Base-by-base conservation (phyloP, 208 protist genomes). In the Acanthamoeba healyi region DNA sequence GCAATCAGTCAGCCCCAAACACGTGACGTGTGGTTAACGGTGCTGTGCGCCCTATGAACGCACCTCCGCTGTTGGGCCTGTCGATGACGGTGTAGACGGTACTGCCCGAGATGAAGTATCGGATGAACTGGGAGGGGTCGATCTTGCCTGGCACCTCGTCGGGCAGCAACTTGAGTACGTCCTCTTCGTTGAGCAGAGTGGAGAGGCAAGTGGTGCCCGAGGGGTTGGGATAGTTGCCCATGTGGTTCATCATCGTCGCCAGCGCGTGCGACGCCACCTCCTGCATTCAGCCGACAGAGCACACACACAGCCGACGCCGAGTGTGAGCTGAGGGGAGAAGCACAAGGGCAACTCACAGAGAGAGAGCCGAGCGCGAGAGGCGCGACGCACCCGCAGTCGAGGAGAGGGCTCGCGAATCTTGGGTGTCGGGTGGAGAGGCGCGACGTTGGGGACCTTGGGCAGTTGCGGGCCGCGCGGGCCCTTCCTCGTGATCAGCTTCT, bases 11-110 rank as follows among this genome's bases (percentile, higher is more conserved):
- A 36, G 6, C 19, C 14, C 24, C n/a, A 36, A 12, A 54, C 6
- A 56, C 3, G 72, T 81, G 29, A 46, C n/a, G n/a, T n/a, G 44
- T 49, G 44, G 44, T 49, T 4, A 49, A 12, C 12, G 44, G 44
- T 49, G 44, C 12, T 12, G 44, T 24, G 32, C 12, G 26, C 9
- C 38, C 26, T 3, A 65, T 6, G 54, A 54, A 86, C 26, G 49
- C 22, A 91, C 84, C 84, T 12, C 84, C 84, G 38, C 29, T 34
- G 56, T 91, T 91, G 42, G 84, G 84, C 54, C 84, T 17, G 34
- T 91, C 84, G 42, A 91, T 70, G 34, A 91, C 56, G 3, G 84
- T 72, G 22, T 51, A 61, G 38, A 91, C 44, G 84, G 84, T 49
- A 14, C 24, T 51, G 26, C 36, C 36, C 12, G 24, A 44, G 26